A percentile compares a stretch with the other conserved stretches of the same genome.
Evolutionary conservation across 2,329 filamentous ascomycete genomes (phyloP).

Genomic region (Elsinoe fawcettii): DNA sequence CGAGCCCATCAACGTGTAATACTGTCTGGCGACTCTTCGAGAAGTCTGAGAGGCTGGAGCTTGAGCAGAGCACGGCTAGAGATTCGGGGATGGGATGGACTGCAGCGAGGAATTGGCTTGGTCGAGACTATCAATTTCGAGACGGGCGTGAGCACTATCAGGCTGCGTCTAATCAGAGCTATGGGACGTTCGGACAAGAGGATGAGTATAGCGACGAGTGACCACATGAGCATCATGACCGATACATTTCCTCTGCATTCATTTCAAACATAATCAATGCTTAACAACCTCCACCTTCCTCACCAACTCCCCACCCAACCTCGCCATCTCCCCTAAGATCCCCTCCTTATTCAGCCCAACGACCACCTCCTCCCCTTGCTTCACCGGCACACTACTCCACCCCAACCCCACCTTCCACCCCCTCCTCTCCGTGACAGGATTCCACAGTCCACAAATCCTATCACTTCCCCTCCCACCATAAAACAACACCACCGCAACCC

Average conservation of each 20-base stretch:
- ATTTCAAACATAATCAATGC: background rate
- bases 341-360: conserved; percentile 60
- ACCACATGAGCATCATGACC: too few relatives aligned
- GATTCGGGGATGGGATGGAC: too few relatives aligned
- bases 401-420: conserved; percentile 63
- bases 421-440: conserved; percentile 47
- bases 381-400: conserved; percentile 55
- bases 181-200: too few relatives aligned
- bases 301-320: conserved; percentile 54
- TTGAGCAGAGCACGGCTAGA: too few relatives aligned
- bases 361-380: conserved; percentile 35
- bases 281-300: conserved; percentile 52
- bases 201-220: too few relatives aligned
- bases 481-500: conserved; percentile 70
- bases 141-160: too few relatives aligned
- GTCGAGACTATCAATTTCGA: too few relatives aligned
- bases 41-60: too few relatives aligned
- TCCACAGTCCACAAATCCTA: conserved; percentile 58
- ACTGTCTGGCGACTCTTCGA: too few relatives aligned
- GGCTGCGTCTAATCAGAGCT: too few relatives aligned
- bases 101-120: too few relatives aligned
- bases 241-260: background rate
- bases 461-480: conserved; percentile 53
- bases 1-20: too few relatives aligned
- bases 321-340: conserved; percentile 65